Conservation (phyloP, 331 rosid species). For the Saraca asoca region DNA sequence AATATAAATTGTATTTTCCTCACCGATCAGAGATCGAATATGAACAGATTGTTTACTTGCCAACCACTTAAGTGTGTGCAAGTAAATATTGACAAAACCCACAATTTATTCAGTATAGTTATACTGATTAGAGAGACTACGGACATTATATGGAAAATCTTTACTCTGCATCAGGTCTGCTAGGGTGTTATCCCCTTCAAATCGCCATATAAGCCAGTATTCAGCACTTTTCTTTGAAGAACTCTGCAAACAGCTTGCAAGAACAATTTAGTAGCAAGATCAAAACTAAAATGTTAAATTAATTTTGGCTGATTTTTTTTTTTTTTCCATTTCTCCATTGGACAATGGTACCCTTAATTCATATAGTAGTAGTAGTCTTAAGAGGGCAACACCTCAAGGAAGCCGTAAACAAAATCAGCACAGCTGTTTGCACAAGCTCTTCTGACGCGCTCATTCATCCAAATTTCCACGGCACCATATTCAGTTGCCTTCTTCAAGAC, state of each 20-base stretch:
- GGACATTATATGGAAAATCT: constrained; percentile 94
- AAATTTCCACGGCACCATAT: constrained; percentile 87
- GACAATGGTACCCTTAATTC: constrained; percentile 32
- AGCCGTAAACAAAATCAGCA: constrained; percentile 85
- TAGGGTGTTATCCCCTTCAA: constrained; percentile 82
- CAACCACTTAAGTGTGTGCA: too few species aligned
- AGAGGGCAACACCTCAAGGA: constrained; percentile 68
- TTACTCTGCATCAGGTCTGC: constrained; percentile 79
- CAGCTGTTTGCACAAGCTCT: constrained; percentile 94
- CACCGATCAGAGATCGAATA: background rate
- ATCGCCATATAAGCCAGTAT: constrained; percentile 95
- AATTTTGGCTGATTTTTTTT: background rate
- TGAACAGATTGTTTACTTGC: background rate
- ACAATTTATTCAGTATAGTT: constrained; percentile 6
- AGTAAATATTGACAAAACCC: constrained; percentile 1
- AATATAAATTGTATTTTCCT: constrained; percentile 12
- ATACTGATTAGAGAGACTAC: constrained; percentile 52
- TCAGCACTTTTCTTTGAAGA: constrained; percentile 70
- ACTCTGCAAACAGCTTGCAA: constrained; percentile 49
- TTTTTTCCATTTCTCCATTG: constrained; percentile 17
- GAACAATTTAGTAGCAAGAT: constrained; percentile 24
- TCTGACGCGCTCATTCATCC: constrained; percentile 97
- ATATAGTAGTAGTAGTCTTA: background rate
- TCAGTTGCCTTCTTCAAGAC: constrained; percentile 61
- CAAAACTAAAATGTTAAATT: constrained; percentile 20